phyloP scores from a whole-genome alignment of 164 flowering plant species.

The Nymphaea colorata region DNA sequence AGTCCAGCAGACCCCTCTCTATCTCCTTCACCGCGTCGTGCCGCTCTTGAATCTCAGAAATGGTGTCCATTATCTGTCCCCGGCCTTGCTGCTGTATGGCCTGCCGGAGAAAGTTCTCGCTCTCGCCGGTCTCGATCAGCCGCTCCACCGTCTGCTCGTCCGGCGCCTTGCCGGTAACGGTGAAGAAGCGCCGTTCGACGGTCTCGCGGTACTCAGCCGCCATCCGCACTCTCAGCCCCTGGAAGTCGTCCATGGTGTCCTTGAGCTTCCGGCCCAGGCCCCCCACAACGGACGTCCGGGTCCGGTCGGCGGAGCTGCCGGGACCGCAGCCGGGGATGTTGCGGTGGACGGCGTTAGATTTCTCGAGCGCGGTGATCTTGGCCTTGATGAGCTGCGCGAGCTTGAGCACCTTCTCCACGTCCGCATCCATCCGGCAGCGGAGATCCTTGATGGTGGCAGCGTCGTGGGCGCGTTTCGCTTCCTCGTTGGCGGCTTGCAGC shows the following conservation, averaged over 20 bases:
- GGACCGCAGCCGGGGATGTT: slow-evolving; percentile 23
- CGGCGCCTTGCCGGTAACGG: slow-evolving; percentile 18
- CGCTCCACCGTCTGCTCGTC: slow-evolving; percentile 19
- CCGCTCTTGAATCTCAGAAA: slow-evolving; percentile 25
- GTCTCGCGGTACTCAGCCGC: slow-evolving; percentile 18
- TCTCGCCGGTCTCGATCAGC: slow-evolving; percentile 21
- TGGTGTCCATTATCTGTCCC: slow-evolving; percentile 26
- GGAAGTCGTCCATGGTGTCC: slow-evolving; percentile 23
- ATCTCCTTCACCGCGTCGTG: slow-evolving; percentile 25
- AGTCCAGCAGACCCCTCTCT: slow-evolving; percentile 22
- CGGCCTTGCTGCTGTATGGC: slow-evolving; percentile 22
- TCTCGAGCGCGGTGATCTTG: slow-evolving; percentile 19
- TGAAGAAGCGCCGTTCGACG: slow-evolving; percentile 23
- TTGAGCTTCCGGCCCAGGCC: slow-evolving; percentile 28
- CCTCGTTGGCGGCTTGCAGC: slow-evolving; percentile 19
- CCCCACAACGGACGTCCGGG: slow-evolving; percentile 17
- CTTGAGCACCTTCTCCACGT: slow-evolving; percentile 16
- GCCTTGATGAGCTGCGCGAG: slow-evolving; percentile 16
- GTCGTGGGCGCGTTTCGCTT: slow-evolving; percentile 20
- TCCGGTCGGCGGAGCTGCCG: slow-evolving; percentile 22
- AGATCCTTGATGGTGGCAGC: slow-evolving; percentile 17
- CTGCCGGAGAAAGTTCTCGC: slow-evolving; percentile 17
- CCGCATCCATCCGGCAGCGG: slow-evolving; percentile 16
- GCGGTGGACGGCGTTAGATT: slow-evolving; percentile 16
- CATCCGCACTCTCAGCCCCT: slow-evolving; percentile 11